Base-by-base conservation (phyloP, 2,329 filamentous ascomycete species). In the Graphiopsis chlorocephala region DNA sequence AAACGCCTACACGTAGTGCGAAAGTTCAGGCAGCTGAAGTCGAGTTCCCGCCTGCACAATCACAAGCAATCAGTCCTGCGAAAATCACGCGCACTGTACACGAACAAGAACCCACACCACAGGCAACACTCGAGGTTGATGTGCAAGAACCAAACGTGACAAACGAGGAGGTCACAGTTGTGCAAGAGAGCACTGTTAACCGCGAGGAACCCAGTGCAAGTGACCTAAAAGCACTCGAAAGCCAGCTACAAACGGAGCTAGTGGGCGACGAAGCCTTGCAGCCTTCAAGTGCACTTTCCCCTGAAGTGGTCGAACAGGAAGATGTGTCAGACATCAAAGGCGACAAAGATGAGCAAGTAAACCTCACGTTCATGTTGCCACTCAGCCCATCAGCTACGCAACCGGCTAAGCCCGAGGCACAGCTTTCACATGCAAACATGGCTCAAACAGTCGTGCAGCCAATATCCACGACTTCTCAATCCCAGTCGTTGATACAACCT, bases 391-490 rank as follows among this genome's bases (percentile, higher is more conserved):
- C 26, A 42, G 33, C 48, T 8, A 55, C 60, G 31, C 60, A 55
- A 38, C 20, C 10, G 5, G 31, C 29, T 11, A 29, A 52, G 28
- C 12, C 59, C 28, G 28, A 52, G 45, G 23, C 29, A 12, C 59
- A 31, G 10, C 20, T 53, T 38, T 48, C 59, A 38, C 42, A 52
- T 52, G 59, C 45, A 33, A 50, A 31, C 15, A n/a, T 38, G 50
- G 26, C 35, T 26, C 47, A 64, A 31, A 31, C 56, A 56, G 31
- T 17, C 29, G 58, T 23, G 28, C 63, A 31, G 60, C 69, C 14
- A 69, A 71, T 31, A 20, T 47, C 29, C 5, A 23, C n/a, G 23
- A 38, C 47, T 20, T 26, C 59, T 3, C 59, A 61, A 50, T 2
- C 8, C 11, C 35, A 47, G 17, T 59, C 56, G 15, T 29, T 17